Evolutionary conservation across 768 basidiomycete species (phyloP).

Genomic region (Boletus barrowsii): DNA sequence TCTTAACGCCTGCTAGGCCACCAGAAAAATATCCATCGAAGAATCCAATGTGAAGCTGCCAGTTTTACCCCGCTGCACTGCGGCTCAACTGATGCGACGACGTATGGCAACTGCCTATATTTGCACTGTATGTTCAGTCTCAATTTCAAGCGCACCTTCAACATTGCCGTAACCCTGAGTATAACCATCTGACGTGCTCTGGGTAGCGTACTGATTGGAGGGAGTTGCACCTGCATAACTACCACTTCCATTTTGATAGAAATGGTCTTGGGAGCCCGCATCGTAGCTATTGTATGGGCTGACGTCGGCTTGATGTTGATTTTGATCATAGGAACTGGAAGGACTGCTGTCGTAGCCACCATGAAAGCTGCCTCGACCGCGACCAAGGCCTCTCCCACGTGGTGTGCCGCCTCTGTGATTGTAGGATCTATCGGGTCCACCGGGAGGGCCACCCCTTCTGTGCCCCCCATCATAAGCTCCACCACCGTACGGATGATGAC

Average conservation of each 20-base stretch:
- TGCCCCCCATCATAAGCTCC: conserved; percentile 58
- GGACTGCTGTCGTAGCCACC: conserved; percentile 53
- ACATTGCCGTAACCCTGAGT: conserved; percentile 61
- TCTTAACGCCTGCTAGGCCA: conserved; percentile 31
- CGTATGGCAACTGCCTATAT: conserved; percentile 37
- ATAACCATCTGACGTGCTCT: conserved; percentile 44
- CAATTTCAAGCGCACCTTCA: conserved; percentile 86
- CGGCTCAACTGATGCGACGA: conserved; percentile 38
- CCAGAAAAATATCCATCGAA: conserved; percentile 21
- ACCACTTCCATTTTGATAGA: conserved; percentile 70
- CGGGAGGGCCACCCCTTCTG: conserved; percentile 62
- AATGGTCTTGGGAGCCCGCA: conserved; percentile 50
- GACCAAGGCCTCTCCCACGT: conserved; percentile 47
- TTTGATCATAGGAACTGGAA: conserved; percentile 65
- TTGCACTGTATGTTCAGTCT: conserved; percentile 50
- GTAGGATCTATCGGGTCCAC: conserved; percentile 65
- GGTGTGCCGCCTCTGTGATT: conserved; percentile 60
- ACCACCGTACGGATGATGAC: conserved; percentile 82
- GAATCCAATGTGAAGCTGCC: conserved; percentile 31
- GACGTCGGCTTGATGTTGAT: conserved; percentile 56
- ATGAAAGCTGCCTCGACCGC: conserved; percentile 56
- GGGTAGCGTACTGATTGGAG: conserved; percentile 50
- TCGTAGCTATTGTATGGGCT: conserved; percentile 73
- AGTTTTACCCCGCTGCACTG: conserved; percentile 51
- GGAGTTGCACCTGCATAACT: conserved; percentile 50